Base-by-base conservation (phyloP, 768 basidiomycete genomes). In the Suillus placidus region DNA sequence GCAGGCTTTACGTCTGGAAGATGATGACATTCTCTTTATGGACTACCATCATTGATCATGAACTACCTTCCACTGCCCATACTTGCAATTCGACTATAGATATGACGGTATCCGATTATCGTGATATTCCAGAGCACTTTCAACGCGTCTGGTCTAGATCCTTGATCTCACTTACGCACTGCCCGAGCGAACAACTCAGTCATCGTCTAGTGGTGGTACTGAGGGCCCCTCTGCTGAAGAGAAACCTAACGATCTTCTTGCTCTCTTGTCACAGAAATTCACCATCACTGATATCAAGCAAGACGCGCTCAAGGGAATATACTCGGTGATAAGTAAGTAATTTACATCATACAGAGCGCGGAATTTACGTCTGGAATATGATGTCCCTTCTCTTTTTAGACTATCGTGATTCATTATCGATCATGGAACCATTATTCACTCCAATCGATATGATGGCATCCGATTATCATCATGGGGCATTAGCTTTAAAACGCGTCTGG, bases 271-370 rank as follows among this genome's bases (percentile, higher is more conserved):
- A 4, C 8, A 43, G 8, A 51, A 58, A 34, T 16, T 66, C 30
- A 38, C 49, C 20, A 64, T 66, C 51, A 35, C 52, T 4, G 30
- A 64, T 30, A 16, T 67, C 23, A 61, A 64, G 60, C 20, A 64
- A 35, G 66, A 71, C 23, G 63, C 54, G 23, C 49, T 49, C 16
- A 66, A 49, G 32, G 70, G 70, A 63, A 71, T 62, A 68, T 52
- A 32, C 8, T 10, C 30, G 30, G 30, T 52, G 16, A 51, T 51
- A 51, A 16, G 49, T 51, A 26, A 71, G 34, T 51, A 9, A 16
- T 52, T 52, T 52, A 52, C 51, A 30, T 18, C 51, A 52, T 52
- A 52, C 30, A 18, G 51, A 18, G 30, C 4, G 51, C 51, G 26
- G 4, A 16, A 5, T 52, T 52, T 52, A 52, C 51, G 51, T 52